These are phyloP conservation scores for Starmerella sp. DNA, from an alignment of 805 yeast genomes.

Conservation along the genomic window DNA sequence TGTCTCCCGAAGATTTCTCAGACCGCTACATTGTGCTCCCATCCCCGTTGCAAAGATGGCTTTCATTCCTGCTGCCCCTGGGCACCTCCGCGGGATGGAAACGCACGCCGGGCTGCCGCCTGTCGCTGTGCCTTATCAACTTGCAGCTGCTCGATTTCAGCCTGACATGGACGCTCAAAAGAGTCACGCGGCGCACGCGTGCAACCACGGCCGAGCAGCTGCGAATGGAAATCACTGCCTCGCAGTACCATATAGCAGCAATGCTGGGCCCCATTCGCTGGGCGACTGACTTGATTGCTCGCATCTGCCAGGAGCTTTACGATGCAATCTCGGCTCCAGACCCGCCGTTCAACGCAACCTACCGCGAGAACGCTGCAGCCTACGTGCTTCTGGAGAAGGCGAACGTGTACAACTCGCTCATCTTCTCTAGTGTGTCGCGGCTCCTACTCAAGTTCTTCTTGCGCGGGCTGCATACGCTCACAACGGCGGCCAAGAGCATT, in stretches of 20 bases:
- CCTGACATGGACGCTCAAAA: constrained; percentile 50
- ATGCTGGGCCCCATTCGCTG: constrained; percentile 71
- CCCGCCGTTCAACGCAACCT: neutral
- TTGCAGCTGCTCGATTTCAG: constrained; percentile 63
- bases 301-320: constrained; percentile 55
- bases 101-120: constrained; percentile 34
- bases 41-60: constrained; percentile 54
- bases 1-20: constrained; percentile 58
- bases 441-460: constrained; percentile 29
- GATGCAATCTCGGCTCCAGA: constrained; percentile 19
- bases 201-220: constrained; percentile 32
- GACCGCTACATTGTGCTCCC: constrained; percentile 68
- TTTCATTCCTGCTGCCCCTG: constrained; percentile 56
- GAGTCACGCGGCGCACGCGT: constrained; percentile 25
- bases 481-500: constrained; percentile 9
- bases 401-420: constrained; percentile 26
- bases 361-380: neutral
- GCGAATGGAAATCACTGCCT: constrained; percentile 28
- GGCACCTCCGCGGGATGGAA: constrained; percentile 43
- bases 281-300: constrained; percentile 69
- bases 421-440: constrained; percentile 31
- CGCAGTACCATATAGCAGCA: constrained; percentile 24
- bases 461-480: constrained; percentile 32
- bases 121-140: constrained; percentile 57
- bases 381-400: constrained; percentile 1